Percentiles rank a stretch among this genome's conserved stretches.
These are phyloP conservation scores for Gossypium australe DNA, from an alignment of 345 rosid species.

Conservation along the genomic window DNA sequence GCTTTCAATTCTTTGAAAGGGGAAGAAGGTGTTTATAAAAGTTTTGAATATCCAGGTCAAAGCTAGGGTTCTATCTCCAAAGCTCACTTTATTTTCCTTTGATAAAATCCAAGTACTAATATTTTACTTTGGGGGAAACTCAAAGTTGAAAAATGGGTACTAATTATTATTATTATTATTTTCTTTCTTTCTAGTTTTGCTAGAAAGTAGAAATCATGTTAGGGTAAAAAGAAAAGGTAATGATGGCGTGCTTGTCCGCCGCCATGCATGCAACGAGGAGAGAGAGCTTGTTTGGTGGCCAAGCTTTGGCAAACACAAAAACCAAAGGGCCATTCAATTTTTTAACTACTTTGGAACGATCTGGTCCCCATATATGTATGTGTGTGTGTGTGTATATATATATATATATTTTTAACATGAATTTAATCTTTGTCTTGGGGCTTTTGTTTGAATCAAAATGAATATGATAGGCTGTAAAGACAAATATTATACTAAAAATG, in stretches of 20 bases:
- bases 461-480: neutral
- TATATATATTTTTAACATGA: neutral
- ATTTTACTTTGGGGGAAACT: constrained; percentile 28
- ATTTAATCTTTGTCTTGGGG: neutral
- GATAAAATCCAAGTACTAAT: constrained; percentile 7
- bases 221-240: constrained; percentile 13
- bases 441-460: neutral
- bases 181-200: constrained; percentile 1
- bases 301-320: constrained; percentile 8
- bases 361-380: neutral
- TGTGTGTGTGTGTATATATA: neutral
- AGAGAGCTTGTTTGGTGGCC: constrained; percentile 21
- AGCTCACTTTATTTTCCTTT: neutral
- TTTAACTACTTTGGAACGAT: neutral
- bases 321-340: neutral
- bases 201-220: constrained; percentile 5
- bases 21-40: neutral
- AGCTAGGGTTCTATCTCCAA: constrained; percentile 24
- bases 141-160: constrained; percentile 9
- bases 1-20: constrained; percentile 14
- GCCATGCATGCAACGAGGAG: constrained; percentile 51
- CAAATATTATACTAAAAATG: neutral
- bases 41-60: constrained; percentile 29
- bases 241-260: constrained; percentile 53
- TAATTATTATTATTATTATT: neutral